A percentile compares a stretch with the other conserved stretches of the same genome.
phyloP scores from a whole-genome alignment of 2,329 filamentous ascomycete genomes.

The Emmonsia crescens region DNA sequence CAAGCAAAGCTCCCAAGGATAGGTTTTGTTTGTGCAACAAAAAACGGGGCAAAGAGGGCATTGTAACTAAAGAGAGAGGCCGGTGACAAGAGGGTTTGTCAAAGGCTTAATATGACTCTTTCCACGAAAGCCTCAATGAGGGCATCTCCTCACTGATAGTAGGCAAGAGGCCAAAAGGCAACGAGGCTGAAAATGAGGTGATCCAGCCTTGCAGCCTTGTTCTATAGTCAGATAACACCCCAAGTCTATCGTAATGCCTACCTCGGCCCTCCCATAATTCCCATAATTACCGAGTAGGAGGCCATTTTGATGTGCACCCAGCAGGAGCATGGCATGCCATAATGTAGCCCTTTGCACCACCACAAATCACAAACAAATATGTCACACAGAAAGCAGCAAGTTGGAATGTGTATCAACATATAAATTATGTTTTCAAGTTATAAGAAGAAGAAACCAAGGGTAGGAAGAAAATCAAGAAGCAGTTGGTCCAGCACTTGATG shows the following conservation, averaged over 20 bases:
- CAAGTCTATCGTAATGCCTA: background rate
- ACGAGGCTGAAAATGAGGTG: background rate
- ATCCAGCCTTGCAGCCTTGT: constrained; percentile 1
- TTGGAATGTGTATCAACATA: background rate
- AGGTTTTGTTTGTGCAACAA: background rate
- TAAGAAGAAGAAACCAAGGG: background rate
- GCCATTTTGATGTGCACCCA: background rate
- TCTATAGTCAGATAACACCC: background rate
- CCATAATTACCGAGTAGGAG: background rate
- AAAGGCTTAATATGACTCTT: background rate
- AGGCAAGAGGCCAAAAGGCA: background rate
- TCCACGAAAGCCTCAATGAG: background rate
- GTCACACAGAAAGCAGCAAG: background rate
- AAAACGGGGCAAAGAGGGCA: background rate
- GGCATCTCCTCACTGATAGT: background rate
- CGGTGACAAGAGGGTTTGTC: background rate
- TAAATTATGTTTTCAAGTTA: background rate
- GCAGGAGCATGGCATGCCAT: background rate
- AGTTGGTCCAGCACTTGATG: background rate
- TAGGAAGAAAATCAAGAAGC: background rate
- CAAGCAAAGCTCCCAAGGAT: background rate
- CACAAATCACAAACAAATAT: background rate
- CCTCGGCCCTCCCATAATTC: background rate
- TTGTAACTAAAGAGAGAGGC: background rate
- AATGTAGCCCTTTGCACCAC: background rate